Evolutionary conservation across 768 basidiomycete species (phyloP), one percentile per base, ranked within the genome.

Genomic region (Cystofilobasidium capitatum): DNA sequence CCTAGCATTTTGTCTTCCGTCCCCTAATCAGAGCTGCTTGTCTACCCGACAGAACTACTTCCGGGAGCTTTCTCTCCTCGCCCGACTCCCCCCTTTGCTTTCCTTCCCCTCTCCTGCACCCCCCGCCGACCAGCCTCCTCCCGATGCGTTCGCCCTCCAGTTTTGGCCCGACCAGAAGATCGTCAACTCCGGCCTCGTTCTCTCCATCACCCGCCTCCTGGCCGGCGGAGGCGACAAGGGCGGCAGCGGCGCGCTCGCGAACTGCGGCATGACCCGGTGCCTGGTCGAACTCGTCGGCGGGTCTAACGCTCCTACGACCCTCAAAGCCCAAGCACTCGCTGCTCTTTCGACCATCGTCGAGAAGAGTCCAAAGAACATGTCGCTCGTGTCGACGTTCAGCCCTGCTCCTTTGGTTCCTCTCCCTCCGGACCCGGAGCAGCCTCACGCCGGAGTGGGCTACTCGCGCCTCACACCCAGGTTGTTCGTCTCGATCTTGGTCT

Each of bases 161-260:
- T 91, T 91, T 77, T 99, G 96, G 96, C 90, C 93, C 71, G 82
- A 85, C 47, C 88, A 91, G 76, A 99, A 98, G 77, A 78, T 82
- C n/a, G 78, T 82, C 29, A 97, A 96, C 73, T 84, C 86, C 1
- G 81, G 83, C 0, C 78, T 91, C n/a, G 84, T 90, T 10, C 79
- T 98, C 3, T 85, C 85, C 24, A 84, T 96, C 67, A 85, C 97
- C 71, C 86, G 90, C 3, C 88, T 93, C 81, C 83, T 98, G 12
- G 81, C 91, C 31, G 79, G 78, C 4, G 78, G 77, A 1, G 59
- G 54, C 24, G 58, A 47, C 39, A 62, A 63, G 59, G 59, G 44
- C 26, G 39, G 59, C 24, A 39, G 49, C 76, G 70, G 71, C 31
- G 76, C 78, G 4, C 77, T 78, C 75, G 76, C 77, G 5, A 57